Evolutionary conservation across 306 rosid genomes (phyloP), one percentile per base, ranked within the genome.

Genomic region (Argentina anserina): DNA sequence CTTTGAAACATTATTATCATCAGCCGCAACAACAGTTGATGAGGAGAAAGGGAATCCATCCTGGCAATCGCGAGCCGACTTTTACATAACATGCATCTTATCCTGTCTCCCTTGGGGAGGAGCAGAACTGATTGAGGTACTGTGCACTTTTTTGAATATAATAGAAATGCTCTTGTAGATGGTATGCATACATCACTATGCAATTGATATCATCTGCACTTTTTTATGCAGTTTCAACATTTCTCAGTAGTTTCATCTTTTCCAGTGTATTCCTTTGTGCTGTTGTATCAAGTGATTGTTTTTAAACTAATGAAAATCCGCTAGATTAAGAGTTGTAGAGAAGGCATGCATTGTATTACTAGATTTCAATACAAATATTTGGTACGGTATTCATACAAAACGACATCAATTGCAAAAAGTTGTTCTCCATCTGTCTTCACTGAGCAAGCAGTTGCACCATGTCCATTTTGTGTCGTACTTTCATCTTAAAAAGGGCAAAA

Each of bases 31-130:
- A 78, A 94, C 90, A 40, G 90, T 91, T 39, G 99, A 94, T 53
- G 99, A 94, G 68, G 99, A 91, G 76, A 94, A 94, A 83, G 99
- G 99, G 53, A 94, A 91, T 76, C 97, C 99, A 43, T 81, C 96
- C 70, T 94, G 99, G 97, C 99, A 94, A 83, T 89, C 99, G 18
- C 87, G 89, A 64, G 99, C 97, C 50, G 99, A 94, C 84, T 94
- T 94, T 79, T 94, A 91, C 81, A 88, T 94, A 28, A 79, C 85
- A 74, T 94, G 99, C 82, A 84, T 94, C 76, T 83, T 94, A 60
- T 90, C 99, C 34, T 94, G 91, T 86, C 96, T 94, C 61, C 97
- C 99, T 4, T 94, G 99, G 97, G 99, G 99, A 47, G 99, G 95
- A 81, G 97, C 97, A 34, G 99, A 94, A 82, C 93, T 94, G 77